Evolutionary conservation across 768 basidiomycete genomes (phyloP), one percentile per base, ranked within the genome.

Genomic region (Auricularia cornea): DNA sequence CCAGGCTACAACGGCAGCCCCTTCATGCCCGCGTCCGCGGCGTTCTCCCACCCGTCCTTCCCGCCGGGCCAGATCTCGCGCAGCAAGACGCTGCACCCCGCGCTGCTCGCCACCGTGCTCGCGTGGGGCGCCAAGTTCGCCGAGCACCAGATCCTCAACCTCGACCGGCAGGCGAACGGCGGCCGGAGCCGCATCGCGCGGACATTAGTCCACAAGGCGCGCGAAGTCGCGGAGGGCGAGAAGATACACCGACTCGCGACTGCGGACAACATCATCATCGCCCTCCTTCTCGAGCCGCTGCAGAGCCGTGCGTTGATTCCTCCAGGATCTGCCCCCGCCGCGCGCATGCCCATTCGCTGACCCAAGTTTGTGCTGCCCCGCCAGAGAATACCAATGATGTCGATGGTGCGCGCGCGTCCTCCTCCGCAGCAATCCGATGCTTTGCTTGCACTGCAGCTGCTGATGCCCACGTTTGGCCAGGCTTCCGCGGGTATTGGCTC

Each of bases 61-160:
- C 64, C 8, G 64, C 66, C 35, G 66, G 70, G 67, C 67, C 66
- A 70, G 69, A 73, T 57, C 66, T 71, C 38, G 63, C 67, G 44
- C 60, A 68, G 14, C 31, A 80, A 82, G 54, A 76, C 81, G 16
- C 69, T 86, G 30, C 88, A 88, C 70, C 88, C 86, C 38, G 86
- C 88, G 4, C 79, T 94, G 26, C 82, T 96, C 60, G 94, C 94
- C 5, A 88, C 90, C 1, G 88, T 94, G 10, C 78, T 97, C 60
- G 91, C 93, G 0, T 95, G 90, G 89, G 94, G 94, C 31, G 87
- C 91, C 40, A 93, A 94, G 69, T 96, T 96, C 73, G 94, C 92
- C 3, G 94, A 97, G 69, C 92, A 96, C 71, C 87, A 89, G 0
- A 75, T 94, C 65, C 84, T 97, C 57, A 81, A 87, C 26, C 84